These are phyloP conservation scores for Trypanosoma theileri DNA, from an alignment of 208 protist species.

Conservation along the genomic window DNA sequence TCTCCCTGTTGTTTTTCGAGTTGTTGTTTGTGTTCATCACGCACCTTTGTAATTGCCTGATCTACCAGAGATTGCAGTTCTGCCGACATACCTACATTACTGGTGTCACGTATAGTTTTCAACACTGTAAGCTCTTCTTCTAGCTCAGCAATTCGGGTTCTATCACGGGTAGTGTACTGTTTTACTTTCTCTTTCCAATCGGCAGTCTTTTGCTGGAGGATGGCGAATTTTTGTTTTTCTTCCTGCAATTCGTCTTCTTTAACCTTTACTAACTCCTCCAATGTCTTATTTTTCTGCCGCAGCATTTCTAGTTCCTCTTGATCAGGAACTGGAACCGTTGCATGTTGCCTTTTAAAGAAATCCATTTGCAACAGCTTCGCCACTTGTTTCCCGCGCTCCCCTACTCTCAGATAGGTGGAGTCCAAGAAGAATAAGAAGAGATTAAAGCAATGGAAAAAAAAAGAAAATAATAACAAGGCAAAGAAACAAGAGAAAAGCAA, in stretches of 20 bases:
- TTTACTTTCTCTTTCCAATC: constrained; percentile 55
- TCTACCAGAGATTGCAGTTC: constrained; percentile 22
- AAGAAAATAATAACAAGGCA: constrained; percentile 5
- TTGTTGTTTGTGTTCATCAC: background rate
- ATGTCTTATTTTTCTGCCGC: constrained; percentile 55
- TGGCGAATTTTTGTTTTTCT: constrained; percentile 23
- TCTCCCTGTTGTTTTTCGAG: background rate
- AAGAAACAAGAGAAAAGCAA: constrained; percentile 9
- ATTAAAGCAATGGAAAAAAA: constrained; percentile 9
- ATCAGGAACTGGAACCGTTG: constrained; percentile 24
- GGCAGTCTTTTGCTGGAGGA: constrained; percentile 26
- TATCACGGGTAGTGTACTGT: constrained; percentile 26
- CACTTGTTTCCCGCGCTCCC: background rate
- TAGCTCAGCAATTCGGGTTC: constrained; percentile 25
- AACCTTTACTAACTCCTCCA: constrained; percentile 43
- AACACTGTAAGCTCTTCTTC: constrained; percentile 32
- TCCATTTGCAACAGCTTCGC: constrained; percentile 29
- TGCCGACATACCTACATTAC: background rate
- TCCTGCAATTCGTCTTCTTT: constrained; percentile 50
- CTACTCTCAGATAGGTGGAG: background rate
- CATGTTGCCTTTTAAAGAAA: constrained; percentile 37
- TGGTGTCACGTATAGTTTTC: constrained; percentile 6
- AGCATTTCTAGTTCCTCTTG: constrained; percentile 61
- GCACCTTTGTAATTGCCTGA: background rate
- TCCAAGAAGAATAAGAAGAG: constrained; percentile 1